phyloP scores from a whole-genome alignment of 805 yeast species.

The Starmerella lactis-condensi region DNA sequence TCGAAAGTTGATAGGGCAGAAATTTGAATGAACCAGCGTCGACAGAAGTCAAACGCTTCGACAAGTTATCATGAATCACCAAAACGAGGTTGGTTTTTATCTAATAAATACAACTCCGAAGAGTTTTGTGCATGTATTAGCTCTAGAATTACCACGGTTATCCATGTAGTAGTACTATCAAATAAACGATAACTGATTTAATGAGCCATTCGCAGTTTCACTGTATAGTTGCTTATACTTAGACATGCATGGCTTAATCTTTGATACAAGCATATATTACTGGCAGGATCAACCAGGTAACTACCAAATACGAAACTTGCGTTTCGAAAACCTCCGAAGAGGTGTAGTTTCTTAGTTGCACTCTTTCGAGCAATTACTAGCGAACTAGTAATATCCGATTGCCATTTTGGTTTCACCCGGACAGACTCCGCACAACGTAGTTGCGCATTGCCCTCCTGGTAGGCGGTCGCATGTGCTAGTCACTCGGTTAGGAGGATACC shows the following conservation, averaged over 20 bases:
- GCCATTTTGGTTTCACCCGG: constrained; percentile 17
- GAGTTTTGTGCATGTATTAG: constrained; percentile 31
- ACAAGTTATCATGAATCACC: constrained; percentile 30
- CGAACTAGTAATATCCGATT: constrained; percentile 9
- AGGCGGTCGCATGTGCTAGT: constrained; percentile 13
- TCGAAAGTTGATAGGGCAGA: constrained; percentile 26
- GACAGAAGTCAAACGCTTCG: constrained; percentile 28
- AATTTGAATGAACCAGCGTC: constrained; percentile 34
- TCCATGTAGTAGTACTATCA: constrained; percentile 33
- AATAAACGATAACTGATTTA: constrained; percentile 34
- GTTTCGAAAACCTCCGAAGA: constrained; percentile 2
- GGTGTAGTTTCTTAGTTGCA: constrained; percentile 7
- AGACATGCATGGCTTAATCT: constrained; percentile 35
- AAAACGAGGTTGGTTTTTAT: constrained; percentile 30
- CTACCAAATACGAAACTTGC: constrained; percentile 9
- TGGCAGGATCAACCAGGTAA: constrained; percentile 36
- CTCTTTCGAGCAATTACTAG: constrained; percentile 1
- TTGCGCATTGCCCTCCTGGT: constrained; percentile 11
- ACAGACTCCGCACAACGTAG: constrained; percentile 9
- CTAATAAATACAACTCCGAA: constrained; percentile 30
- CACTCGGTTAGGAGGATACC: constrained; percentile 16
- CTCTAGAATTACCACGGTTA: constrained; percentile 34
- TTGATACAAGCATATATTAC: constrained; percentile 36
- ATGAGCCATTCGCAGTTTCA: constrained; percentile 36
- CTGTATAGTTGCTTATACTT: constrained; percentile 32